These are phyloP conservation scores for Lipomyces anomalus DNA, from an alignment of 805 yeast species.

Conservation along the genomic window DNA sequence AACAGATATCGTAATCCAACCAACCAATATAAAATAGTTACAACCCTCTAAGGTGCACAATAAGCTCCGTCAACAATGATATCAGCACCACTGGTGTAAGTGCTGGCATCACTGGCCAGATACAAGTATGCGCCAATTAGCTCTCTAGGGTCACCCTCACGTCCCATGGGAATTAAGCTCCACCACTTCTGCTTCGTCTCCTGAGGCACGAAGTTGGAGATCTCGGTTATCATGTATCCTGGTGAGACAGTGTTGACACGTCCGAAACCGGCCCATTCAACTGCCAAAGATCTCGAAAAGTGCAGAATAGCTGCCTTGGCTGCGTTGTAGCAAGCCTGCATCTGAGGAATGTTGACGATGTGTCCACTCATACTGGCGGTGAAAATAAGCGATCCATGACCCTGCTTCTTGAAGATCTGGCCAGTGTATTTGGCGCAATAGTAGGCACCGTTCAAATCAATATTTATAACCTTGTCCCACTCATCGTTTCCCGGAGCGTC, in stretches of 20 bases:
- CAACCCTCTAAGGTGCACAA: constrained; percentile 16
- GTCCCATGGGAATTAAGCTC: constrained; percentile 52
- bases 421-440: constrained; percentile 72
- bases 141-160: constrained; percentile 69
- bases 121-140: constrained; percentile 57
- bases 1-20: too few species aligned
- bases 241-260: constrained; percentile 78
- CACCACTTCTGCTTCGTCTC: constrained; percentile 39
- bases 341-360: constrained; percentile 79
- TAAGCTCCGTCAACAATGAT: constrained; percentile 66
- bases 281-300: constrained; percentile 68
- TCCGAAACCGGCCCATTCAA: constrained; percentile 88
- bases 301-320: constrained; percentile 82
- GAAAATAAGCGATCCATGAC: constrained; percentile 69
- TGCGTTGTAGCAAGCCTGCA: constrained; percentile 80
- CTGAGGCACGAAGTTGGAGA: constrained; percentile 30
- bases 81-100: constrained; percentile 75
- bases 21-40: too few species aligned
- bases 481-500: constrained; percentile 44
- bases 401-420: constrained; percentile 64
- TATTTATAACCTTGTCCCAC: constrained; percentile 68
- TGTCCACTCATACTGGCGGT: constrained; percentile 90
- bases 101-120: constrained; percentile 74
- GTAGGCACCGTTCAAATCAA: constrained; percentile 75
- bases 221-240: constrained; percentile 76